A percentile compares a stretch with the other conserved stretches of the same genome.
Conservation (phyloP, 441 rosid genomes). For the Jatropha podagrica region DNA sequence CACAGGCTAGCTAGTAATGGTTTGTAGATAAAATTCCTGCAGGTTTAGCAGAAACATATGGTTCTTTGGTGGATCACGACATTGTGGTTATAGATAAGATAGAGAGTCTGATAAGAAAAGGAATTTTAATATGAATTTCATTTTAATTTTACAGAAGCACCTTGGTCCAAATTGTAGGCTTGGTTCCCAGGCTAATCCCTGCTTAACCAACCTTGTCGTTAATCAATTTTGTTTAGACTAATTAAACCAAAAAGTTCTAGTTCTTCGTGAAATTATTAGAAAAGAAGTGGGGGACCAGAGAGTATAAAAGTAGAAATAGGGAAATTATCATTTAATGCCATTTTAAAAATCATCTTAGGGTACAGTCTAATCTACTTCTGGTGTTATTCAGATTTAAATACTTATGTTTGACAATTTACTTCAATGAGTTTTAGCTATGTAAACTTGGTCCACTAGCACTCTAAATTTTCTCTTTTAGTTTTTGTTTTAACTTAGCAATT, state of each 20-base stretch:
- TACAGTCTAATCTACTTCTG: neutral
- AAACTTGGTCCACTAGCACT: neutral
- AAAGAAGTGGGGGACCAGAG: neutral
- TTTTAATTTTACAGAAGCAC: neutral
- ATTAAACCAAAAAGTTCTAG: neutral
- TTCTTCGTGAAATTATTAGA: neutral
- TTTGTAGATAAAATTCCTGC: neutral
- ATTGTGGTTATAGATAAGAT: neutral
- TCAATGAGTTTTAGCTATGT: neutral
- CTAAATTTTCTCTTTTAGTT: neutral
- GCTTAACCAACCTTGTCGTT: neutral
- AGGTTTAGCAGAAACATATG: neutral
- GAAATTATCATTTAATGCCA: neutral
- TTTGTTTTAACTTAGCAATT: slow-evolving; percentile 21
- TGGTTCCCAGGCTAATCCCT: neutral
- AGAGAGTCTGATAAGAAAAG: neutral
- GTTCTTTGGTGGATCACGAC: neutral
- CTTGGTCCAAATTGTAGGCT: neutral
- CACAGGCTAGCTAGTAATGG: neutral
- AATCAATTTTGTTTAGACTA: neutral
- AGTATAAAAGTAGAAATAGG: neutral
- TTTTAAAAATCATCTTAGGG: neutral
- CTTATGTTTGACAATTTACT: neutral
- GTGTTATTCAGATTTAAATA: neutral
- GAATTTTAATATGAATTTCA: neutral